Evolutionary conservation across 768 basidiomycete genomes (phyloP), one percentile per base, ranked within the genome.

Genomic region (Rossbeevera mucosa): DNA sequence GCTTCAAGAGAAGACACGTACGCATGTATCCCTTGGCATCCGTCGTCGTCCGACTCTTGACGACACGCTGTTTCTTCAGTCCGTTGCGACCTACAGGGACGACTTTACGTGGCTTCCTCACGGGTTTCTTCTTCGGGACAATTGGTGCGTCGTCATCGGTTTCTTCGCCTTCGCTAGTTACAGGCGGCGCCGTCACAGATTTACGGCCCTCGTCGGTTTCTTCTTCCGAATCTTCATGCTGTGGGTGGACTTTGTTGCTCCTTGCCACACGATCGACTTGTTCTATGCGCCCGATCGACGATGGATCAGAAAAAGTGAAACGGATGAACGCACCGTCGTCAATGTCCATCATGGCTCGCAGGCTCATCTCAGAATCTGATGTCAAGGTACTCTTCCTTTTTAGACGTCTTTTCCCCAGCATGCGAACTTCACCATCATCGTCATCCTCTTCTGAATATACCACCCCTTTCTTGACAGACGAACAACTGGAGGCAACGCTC

Each of bases 71-170:
- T 72, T 91, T 92, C 75, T 80, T 88, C 51, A 90, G 61, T 5
- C 90, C 90, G 54, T 91, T 93, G 33, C 72, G 71, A 0, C 90
- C 89, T n/a, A 88, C 69, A 1, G 89, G 91, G n/a, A 82, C 64
- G 4, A 74, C 76, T 58, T 80, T 84, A 69, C 83, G 86, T 33
- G 76, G 57, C 51, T 74, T 77, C 58, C 66, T 70, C 47, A 47
- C 5, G n/a, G n/a, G 5, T 7, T 36, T 66, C 44, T 54, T 67
- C 42, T 68, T 72, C 56, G 74, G 74, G 47, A 67, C 60, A 13
- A 68, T 36, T 0, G 59, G 61, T 25, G 65, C 71, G 14, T 68
- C 61, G 16, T 71, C 36, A 18, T 38, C 67, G 1, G 51, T 57
- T 13, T 65, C 63, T 4, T 70, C 67, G 13, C 50, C 67, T 25